These are phyloP conservation scores for Fraxinus xanthoxyloides DNA, from an alignment of 305 asterid species.

Conservation along the genomic window DNA sequence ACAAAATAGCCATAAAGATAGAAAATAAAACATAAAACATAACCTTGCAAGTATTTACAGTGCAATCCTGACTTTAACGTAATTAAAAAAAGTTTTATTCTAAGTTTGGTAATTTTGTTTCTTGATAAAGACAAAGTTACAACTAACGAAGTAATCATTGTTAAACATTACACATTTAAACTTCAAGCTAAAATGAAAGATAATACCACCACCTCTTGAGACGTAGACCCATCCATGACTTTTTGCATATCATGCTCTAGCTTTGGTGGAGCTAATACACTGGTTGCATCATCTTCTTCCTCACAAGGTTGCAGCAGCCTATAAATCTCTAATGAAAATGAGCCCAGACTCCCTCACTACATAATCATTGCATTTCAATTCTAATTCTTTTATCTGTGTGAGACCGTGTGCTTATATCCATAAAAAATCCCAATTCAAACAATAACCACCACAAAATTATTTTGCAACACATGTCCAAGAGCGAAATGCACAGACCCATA, in stretches of 20 bases:
- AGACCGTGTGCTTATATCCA: too few species aligned
- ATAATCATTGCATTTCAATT: too few species aligned
- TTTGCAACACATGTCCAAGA: too few species aligned
- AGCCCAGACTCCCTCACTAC: constrained; percentile 13
- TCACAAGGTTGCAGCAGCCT: constrained; percentile 82
- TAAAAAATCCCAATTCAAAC: too few species aligned
- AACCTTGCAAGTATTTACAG: not conserved
- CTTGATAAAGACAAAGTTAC: not conserved
- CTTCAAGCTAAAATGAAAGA: constrained; percentile 2
- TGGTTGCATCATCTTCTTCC: constrained; percentile 98
- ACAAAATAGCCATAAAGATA: not conserved
- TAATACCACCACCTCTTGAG: constrained; percentile 53
- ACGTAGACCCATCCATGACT: constrained; percentile 41
- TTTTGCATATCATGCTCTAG: constrained; percentile 71
- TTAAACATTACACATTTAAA: not conserved
- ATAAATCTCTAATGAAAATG: constrained; percentile 68
- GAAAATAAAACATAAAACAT: not conserved
- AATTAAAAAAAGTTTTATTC: not conserved
- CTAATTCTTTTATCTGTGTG: too few species aligned
- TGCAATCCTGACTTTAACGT: not conserved
- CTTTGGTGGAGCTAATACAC: constrained; percentile 79
- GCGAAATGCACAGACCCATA: too few species aligned
- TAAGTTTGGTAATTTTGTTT: not conserved
- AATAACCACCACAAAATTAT: too few species aligned
- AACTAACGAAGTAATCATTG: not conserved